A percentile compares a stretch with the other conserved stretches of the same genome.
Evolutionary conservation across 768 basidiomycete genomes (phyloP).

Genomic region (Cubamyces lactineus): DNA sequence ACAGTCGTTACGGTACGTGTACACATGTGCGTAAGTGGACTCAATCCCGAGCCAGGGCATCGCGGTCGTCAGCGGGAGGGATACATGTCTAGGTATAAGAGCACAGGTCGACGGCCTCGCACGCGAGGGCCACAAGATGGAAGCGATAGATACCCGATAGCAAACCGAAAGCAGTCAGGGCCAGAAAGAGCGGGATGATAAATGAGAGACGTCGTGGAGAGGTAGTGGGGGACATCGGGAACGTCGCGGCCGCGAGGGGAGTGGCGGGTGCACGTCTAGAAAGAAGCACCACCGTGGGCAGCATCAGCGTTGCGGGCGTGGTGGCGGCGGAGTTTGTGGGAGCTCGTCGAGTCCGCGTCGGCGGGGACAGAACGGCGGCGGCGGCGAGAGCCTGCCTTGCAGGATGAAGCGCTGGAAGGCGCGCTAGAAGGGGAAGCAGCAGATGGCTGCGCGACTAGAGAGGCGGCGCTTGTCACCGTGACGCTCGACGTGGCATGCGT

Average conservation of each 20-base stretch:
- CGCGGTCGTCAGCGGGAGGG: constrained; percentile 15
- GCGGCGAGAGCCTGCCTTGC: constrained; percentile 11
- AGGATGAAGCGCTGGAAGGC: not conserved
- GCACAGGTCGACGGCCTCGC: constrained; percentile 10
- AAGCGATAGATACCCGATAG: constrained; percentile 18
- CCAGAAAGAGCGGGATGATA: not conserved
- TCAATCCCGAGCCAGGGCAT: constrained; percentile 22
- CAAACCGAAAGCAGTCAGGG: constrained; percentile 10
- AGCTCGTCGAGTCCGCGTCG: not conserved
- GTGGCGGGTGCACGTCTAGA: constrained; percentile 8
- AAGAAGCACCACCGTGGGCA: constrained; percentile 12
- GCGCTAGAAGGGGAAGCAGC: constrained; percentile 7
- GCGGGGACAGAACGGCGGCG: constrained; percentile 11
- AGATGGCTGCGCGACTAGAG: constrained; percentile 15
- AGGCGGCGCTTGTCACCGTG: constrained; percentile 9
- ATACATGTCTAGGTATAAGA: constrained; percentile 11
- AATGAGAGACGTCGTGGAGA: constrained; percentile 13
- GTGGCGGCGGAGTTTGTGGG: constrained; percentile 17
- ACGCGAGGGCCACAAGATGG: constrained; percentile 10
- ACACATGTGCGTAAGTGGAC: constrained; percentile 4
- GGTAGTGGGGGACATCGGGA: constrained; percentile 6
- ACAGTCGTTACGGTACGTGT: constrained; percentile 18
- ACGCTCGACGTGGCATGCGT: constrained; percentile 11
- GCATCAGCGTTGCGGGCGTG: constrained; percentile 22
- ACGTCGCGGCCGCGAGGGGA: constrained; percentile 1